A percentile compares a stretch with the other conserved stretches of the same genome.
Conservation (phyloP, 352 stramenopile genomes). For the Elongisporangium senticosum region DNA sequence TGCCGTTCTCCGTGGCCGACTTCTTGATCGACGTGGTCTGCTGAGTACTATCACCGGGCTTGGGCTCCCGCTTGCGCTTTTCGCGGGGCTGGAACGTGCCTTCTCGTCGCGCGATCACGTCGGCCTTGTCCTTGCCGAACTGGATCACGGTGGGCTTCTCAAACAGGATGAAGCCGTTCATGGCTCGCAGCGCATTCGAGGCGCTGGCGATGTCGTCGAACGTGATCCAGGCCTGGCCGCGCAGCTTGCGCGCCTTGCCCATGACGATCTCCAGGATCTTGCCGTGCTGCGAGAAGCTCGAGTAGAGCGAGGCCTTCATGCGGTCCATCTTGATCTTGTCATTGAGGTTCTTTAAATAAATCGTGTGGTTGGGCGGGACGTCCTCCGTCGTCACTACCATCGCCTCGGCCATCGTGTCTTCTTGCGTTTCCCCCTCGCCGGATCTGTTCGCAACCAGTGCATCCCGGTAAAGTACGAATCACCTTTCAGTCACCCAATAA, state of each 20-base stretch:
- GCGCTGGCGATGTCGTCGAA: constrained; percentile 87
- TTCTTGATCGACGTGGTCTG: constrained; percentile 15
- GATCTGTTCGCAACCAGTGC: not conserved
- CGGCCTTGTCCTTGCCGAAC: constrained; percentile 81
- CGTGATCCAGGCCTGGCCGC: constrained; percentile 90
- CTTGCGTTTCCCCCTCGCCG: not conserved
- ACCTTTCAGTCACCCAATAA: not conserved
- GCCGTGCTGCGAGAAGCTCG: constrained; percentile 88
- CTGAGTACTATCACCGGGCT: constrained; percentile 17
- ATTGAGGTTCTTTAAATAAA: constrained; percentile 94
- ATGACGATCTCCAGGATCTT: constrained; percentile 91
- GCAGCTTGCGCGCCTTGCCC: constrained; percentile 72
- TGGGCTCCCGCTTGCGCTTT: constrained; percentile 72
- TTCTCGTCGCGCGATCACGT: constrained; percentile 72
- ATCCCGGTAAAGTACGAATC: not conserved
- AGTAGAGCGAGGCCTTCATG: constrained; percentile 88
- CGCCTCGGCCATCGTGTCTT: not conserved
- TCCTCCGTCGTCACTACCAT: constrained; percentile 31
- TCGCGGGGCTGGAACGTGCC: constrained; percentile 70
- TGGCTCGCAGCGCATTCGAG: constrained; percentile 83
- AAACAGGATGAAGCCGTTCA: constrained; percentile 85
- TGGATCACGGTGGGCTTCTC: constrained; percentile 83
- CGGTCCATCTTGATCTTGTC: constrained; percentile 92
- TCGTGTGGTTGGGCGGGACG: constrained; percentile 82
- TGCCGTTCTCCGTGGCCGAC: constrained; percentile 20